Evolutionary conservation across 2,329 filamentous ascomycete species (phyloP).

Genomic region (Curvularia verruculosa): DNA sequence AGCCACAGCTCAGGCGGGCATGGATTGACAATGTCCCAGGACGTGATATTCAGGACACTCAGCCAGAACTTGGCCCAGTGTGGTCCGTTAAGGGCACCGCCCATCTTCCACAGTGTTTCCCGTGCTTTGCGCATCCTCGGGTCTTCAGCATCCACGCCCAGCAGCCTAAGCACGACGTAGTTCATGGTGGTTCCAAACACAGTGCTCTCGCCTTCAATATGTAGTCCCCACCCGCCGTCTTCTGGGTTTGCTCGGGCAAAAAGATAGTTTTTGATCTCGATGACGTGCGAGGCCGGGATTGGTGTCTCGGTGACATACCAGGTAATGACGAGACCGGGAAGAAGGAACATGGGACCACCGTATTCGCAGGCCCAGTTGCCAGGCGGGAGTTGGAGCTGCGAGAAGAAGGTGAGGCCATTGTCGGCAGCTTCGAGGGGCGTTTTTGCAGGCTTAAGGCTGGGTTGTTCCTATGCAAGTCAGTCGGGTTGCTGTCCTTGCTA

Average conservation of each 20-base stretch:
- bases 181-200: constrained; percentile 91
- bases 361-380: constrained; percentile 98
- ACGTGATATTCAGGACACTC: constrained; percentile 77
- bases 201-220: constrained; percentile 91
- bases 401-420: constrained; percentile 89
- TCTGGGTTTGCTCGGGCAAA: constrained; percentile 82
- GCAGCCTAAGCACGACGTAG: constrained; percentile 78
- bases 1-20: constrained; percentile 94
- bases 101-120: constrained; percentile 79
- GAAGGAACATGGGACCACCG: constrained; percentile 93
- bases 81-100: constrained; percentile 80
- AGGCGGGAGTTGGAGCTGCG: constrained; percentile 82
- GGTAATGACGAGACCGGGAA: constrained; percentile 82
- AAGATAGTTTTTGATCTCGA: constrained; percentile 91
- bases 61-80: constrained; percentile 99
- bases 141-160: constrained; percentile 84
- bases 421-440: constrained; percentile 77
- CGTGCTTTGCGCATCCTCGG: constrained; percentile 85
- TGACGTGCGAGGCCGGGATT: constrained; percentile 78
- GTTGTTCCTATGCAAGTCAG: constrained; percentile 66
- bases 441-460: constrained; percentile 71
- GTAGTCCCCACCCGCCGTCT: constrained; percentile 96
- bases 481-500: not conserved
- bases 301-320: constrained; percentile 91
- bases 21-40: constrained; percentile 94